Conservation (phyloP, 805 yeast species). For the Barnettozyma sp. region DNA sequence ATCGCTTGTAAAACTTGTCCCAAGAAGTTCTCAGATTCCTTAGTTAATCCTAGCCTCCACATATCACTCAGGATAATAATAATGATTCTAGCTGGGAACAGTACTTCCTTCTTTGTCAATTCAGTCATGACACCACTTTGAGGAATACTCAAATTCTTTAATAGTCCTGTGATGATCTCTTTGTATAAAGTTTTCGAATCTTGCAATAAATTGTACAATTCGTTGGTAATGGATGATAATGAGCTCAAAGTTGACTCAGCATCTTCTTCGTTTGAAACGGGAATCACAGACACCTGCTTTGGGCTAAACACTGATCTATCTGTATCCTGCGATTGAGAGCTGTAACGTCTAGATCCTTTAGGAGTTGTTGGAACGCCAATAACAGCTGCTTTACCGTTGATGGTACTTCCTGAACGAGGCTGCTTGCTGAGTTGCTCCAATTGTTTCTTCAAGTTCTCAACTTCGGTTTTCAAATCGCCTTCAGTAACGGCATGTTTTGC, state of each 20-base stretch:
- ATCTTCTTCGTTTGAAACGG: constrained; percentile 47
- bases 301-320: constrained; percentile 26
- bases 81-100: constrained; percentile 93
- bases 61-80: constrained; percentile 89
- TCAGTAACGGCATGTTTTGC: constrained; percentile 56
- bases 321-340: constrained; percentile 34
- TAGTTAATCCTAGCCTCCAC: constrained; percentile 96
- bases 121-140: constrained; percentile 79
- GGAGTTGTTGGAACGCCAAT: constrained; percentile 23
- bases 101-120: constrained; percentile 79
- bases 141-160: constrained; percentile 81
- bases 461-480: constrained; percentile 48
- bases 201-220: constrained; percentile 61
- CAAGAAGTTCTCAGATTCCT: constrained; percentile 83
- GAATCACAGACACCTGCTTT: constrained; percentile 57
- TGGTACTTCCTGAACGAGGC: constrained; percentile 24
- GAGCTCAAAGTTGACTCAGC: constrained; percentile 36
- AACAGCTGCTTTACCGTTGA: constrained; percentile 24
- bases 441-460: constrained; percentile 35
- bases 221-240: constrained; percentile 69
- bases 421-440: constrained; percentile 26
- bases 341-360: constrained; percentile 29
- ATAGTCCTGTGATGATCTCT: constrained; percentile 80
- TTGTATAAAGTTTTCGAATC: constrained; percentile 67
- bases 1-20: constrained; percentile 85